These are phyloP conservation scores for Naganishia friedmannii DNA, from an alignment of 768 basidiomycete species.

Conservation along the genomic window DNA sequence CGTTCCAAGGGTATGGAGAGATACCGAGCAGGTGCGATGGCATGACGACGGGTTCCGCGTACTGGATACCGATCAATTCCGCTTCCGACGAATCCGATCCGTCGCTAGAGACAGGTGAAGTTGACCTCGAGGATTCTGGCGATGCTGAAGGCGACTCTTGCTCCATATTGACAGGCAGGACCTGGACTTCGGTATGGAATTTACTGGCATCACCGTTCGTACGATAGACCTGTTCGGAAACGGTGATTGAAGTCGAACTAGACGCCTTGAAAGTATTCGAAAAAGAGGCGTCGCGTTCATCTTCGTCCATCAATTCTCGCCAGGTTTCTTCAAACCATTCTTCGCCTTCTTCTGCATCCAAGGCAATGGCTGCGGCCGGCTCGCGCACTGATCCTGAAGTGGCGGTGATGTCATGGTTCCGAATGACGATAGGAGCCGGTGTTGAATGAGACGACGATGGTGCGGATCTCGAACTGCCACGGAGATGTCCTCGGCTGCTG, in stretches of 20 bases:
- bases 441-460: not conserved
- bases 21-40: conserved; percentile 3
- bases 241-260: not conserved
- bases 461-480: conserved; percentile 6
- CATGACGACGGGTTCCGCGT: not conserved
- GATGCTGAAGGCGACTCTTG: conserved; percentile 2
- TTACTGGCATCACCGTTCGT: conserved; percentile 1
- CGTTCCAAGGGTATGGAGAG: not conserved
- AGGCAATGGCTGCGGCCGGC: not conserved
- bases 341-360: conserved; percentile 10
- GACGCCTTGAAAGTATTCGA: not conserved
- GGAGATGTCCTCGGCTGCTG: conserved; percentile 17
- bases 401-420: not conserved
- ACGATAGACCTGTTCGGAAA: conserved; percentile 6
- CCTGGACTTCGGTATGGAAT: conserved; percentile 7
- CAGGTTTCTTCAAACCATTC: conserved; percentile 22
- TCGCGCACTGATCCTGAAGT: not conserved
- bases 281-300: conserved; percentile 1
- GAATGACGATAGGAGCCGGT: not conserved
- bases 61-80: not conserved
- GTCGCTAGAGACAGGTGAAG: conserved; percentile 15
- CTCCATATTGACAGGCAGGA: conserved; percentile 13
- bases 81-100: not conserved
- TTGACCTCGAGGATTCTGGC: not conserved
- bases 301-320: conserved; percentile 14